phyloP scores from a whole-genome alignment of 805 yeast species.

The Deakozyma indianensis region DNA sequence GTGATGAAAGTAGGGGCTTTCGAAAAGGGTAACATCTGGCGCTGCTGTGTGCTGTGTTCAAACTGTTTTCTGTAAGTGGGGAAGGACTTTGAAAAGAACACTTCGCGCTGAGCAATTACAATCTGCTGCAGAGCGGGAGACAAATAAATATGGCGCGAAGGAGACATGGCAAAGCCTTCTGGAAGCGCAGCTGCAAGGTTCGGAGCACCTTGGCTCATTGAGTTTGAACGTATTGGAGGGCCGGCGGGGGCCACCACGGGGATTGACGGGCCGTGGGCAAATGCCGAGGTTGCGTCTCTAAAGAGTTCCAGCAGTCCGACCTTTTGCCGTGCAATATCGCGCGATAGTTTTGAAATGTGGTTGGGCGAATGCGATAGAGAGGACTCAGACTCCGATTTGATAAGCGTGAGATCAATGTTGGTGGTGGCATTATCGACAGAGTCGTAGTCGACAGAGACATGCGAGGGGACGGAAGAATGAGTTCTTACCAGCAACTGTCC shows the following conservation, averaged over 20 bases:
- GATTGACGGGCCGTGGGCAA: not conserved
- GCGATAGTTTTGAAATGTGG: not conserved
- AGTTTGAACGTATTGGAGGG: not conserved
- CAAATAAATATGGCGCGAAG: not conserved
- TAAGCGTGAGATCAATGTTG: not conserved
- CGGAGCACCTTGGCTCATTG: not conserved
- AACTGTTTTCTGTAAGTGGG: not conserved
- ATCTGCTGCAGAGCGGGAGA: not conserved
- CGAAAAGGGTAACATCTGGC: not conserved
- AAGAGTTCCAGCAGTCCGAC: not conserved
- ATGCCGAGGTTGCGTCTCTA: not conserved
- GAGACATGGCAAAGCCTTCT: not conserved
- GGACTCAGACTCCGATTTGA: not conserved
- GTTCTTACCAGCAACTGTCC: conserved; percentile 58
- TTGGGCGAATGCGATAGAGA: not conserved
- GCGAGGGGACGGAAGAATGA: not conserved
- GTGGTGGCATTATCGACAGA: not conserved
- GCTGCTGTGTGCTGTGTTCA: conserved; percentile 1
- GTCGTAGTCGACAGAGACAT: not conserved
- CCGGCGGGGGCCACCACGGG: not conserved
- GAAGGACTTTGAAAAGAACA: not conserved
- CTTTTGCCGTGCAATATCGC: not conserved
- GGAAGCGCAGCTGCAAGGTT: not conserved
- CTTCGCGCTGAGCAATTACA: conserved; percentile 1
- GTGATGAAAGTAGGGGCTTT: not conserved